Percentiles rank a stretch among this genome's conserved stretches.
These are phyloP conservation scores for Mucor piriformis DNA, from an alignment of 371 early-diverging fungal genomes.

Conservation along the genomic window DNA sequence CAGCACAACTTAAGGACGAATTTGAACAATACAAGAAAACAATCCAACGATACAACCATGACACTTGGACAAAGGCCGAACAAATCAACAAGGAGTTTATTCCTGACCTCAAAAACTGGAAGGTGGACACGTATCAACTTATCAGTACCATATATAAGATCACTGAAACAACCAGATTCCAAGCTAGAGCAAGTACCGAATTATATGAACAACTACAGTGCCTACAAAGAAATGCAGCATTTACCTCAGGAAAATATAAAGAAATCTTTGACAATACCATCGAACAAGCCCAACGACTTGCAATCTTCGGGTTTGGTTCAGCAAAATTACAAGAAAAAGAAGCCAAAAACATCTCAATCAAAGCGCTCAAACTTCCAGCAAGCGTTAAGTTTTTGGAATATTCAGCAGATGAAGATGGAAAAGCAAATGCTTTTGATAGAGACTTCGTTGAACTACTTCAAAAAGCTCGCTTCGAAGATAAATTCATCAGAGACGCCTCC, in stretches of 20 bases:
- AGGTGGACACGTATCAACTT: constrained; percentile 1
- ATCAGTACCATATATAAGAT: constrained; percentile 3
- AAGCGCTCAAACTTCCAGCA: constrained; percentile 6
- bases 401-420: neutral
- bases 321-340: constrained; percentile 10
- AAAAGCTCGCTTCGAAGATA: too few species aligned
- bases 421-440: too few species aligned
- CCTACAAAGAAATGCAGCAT: neutral
- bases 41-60: neutral
- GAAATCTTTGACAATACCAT: neutral
- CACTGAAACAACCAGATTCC: constrained; percentile 4
- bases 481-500: too few species aligned
- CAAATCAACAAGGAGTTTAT: constrained; percentile 9
- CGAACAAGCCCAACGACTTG: constrained; percentile 1
- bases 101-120: constrained; percentile 1
- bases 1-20: too few species aligned
- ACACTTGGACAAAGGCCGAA: constrained; percentile 5
- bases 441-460: too few species aligned
- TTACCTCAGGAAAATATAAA: neutral
- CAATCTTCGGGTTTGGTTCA: constrained; percentile 8
- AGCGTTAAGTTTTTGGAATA: constrained; percentile 7
- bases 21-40: neutral
- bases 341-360: neutral
- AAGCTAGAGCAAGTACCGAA: constrained; percentile 7
- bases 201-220: constrained; percentile 1